Evolutionary conservation across 1,284 basidiomycete genomes (phyloP).

Genomic region (Mycosarcoma maydis): DNA sequence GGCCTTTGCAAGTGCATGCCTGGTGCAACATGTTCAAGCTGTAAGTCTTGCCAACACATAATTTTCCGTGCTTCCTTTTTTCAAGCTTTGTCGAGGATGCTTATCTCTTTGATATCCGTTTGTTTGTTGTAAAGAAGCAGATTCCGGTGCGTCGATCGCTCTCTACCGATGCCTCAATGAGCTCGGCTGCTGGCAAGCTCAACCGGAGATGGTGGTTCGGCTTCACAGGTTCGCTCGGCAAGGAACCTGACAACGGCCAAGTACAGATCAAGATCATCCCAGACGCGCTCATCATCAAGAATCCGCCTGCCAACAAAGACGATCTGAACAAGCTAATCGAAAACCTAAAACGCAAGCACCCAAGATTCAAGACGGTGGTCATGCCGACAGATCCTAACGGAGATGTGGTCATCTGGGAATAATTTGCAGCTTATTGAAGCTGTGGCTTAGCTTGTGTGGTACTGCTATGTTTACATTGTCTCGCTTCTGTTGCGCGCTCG

Average conservation of each 20-base stretch:
- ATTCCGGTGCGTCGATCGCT: constrained; percentile 4
- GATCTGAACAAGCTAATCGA: background rate
- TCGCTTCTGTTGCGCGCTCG: too few relatives aligned
- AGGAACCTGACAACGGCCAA: background rate
- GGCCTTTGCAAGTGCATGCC: constrained; percentile 6
- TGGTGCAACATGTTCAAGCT: constrained; percentile 10
- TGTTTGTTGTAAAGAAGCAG: too few relatives aligned
- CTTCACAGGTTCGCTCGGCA: constrained; percentile 6
- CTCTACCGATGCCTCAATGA: too few relatives aligned
- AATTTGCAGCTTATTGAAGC: too few relatives aligned
- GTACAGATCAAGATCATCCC: background rate
- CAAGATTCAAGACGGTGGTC: background rate
- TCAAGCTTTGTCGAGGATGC: too few relatives aligned
- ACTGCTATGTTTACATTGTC: too few relatives aligned
- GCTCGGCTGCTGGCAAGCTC: background rate
- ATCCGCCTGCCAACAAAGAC: background rate
- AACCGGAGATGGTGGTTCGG: constrained; percentile 5
- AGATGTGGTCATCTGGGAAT: too few relatives aligned
- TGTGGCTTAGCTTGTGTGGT: too few relatives aligned
- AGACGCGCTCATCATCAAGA: background rate
- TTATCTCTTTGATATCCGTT: too few relatives aligned
- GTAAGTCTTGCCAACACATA: constrained; percentile 22
- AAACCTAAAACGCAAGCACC: background rate
- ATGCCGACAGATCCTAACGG: too few relatives aligned
- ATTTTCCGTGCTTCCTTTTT: too few relatives aligned